Conservation (phyloP, 2,329 filamentous ascomycete genomes). For the Hirsutella minnesotensis region DNA sequence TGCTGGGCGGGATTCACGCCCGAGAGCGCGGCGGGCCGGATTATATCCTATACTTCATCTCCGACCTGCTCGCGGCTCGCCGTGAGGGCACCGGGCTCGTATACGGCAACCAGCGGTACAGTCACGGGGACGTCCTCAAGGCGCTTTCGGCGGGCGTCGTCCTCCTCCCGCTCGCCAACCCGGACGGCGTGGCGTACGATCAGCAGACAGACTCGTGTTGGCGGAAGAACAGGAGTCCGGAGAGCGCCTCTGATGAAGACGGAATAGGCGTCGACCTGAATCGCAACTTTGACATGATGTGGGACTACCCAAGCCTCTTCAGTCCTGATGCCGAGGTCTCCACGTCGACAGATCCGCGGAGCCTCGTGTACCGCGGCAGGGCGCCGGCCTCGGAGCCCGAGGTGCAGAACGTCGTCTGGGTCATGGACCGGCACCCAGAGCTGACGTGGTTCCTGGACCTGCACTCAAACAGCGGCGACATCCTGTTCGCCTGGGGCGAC, state of each 20-base stretch:
- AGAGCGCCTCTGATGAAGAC: slow-evolving; percentile 15
- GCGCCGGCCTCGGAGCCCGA: slow-evolving; percentile 43
- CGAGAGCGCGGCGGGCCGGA: slow-evolving; percentile 47
- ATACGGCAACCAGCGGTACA: slow-evolving; percentile 40
- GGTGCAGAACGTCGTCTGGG: slow-evolving; percentile 39
- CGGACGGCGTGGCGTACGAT: slow-evolving; percentile 40
- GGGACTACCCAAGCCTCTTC: slow-evolving; percentile 37
- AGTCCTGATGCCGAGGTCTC: slow-evolving; percentile 20
- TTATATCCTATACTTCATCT: slow-evolving; percentile 43
- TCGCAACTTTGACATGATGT: slow-evolving; percentile 46
- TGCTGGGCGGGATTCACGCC: slow-evolving; percentile 43
- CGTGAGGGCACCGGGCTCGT: slow-evolving; percentile 34
- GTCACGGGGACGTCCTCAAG: slow-evolving; percentile 35
- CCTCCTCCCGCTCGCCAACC: slow-evolving; percentile 39
- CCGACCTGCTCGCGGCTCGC: slow-evolving; percentile 42
- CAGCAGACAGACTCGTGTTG: slow-evolving; percentile 37
- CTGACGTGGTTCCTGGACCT: slow-evolving; percentile 47
- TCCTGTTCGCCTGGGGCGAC: slow-evolving; percentile 47
- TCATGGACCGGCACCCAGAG: slow-evolving; percentile 35
- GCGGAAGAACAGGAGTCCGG: slow-evolving; percentile 43
- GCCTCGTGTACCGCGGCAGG: slow-evolving; percentile 38
- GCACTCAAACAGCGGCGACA: slow-evolving; percentile 38
- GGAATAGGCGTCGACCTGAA: slow-evolving; percentile 40
- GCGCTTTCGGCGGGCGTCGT: slow-evolving; percentile 42
- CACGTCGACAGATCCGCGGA: slow-evolving; percentile 25